A percentile compares a stretch with the other conserved stretches of the same genome.
Conservation (phyloP, 768 basidiomycete species). For the Serpula lacrymans region DNA sequence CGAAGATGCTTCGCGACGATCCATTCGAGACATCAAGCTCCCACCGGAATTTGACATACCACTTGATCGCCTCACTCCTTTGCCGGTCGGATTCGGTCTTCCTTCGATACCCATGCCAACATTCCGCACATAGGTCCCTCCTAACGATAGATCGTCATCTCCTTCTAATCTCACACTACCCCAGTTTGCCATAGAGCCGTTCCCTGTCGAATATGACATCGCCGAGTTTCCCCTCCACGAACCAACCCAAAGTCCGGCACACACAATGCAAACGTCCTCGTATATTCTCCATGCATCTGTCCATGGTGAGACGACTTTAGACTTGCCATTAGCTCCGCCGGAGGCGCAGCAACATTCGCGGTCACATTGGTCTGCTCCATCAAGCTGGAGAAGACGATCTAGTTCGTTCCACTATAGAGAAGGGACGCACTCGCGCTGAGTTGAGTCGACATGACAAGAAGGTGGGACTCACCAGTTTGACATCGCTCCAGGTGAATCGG, state of each 20-base stretch:
- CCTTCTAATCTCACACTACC: constrained; percentile 60
- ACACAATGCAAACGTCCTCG: constrained; percentile 80
- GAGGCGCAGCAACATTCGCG: constrained; percentile 33
- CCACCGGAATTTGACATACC: constrained; percentile 46
- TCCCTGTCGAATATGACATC: constrained; percentile 46
- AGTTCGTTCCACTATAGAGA: constrained; percentile 69
- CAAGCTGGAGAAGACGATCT: constrained; percentile 62
- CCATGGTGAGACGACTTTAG: constrained; percentile 50
- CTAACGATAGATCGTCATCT: constrained; percentile 54
- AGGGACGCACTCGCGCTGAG: constrained; percentile 1
- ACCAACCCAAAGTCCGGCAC: constrained; percentile 81
- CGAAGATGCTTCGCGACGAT: constrained; percentile 30
- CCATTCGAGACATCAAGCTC: constrained; percentile 28
- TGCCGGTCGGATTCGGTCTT: constrained; percentile 39
- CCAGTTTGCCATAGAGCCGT: constrained; percentile 48
- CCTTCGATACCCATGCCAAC: constrained; percentile 75
- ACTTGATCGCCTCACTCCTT: constrained; percentile 42
- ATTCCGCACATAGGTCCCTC: constrained; percentile 44
- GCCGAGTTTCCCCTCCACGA: constrained; percentile 51
- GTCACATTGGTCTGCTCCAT: constrained; percentile 30
- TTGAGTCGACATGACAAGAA: constrained; percentile 4
- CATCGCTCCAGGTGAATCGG: constrained; percentile 82
- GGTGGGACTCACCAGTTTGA: constrained; percentile 53
- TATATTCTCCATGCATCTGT: constrained; percentile 78
- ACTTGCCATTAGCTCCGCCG: constrained; percentile 26